Percentiles rank a stretch among this genome's conserved stretches.
phyloP scores from a whole-genome alignment of 2,329 filamentous ascomycete genomes.

The Fusarium brachygibbosum region DNA sequence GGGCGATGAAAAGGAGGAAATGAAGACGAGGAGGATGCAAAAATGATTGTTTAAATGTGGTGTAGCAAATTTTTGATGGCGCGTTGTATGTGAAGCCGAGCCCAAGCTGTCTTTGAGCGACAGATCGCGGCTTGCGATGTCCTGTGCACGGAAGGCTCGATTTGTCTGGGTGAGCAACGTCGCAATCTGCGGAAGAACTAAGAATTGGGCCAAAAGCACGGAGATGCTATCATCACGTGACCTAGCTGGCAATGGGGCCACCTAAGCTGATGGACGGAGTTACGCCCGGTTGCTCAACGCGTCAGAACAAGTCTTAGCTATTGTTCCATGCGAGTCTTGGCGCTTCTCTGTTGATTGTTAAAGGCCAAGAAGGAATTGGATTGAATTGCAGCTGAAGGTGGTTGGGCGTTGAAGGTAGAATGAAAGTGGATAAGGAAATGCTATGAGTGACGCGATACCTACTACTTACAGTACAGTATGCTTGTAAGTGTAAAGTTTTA shows the following conservation, averaged over 20 bases:
- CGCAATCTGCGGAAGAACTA: conserved; percentile 46
- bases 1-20: background rate
- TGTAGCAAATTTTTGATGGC: conserved; percentile 31
- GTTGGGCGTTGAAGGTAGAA: background rate
- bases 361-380: background rate
- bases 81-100: conserved; percentile 45
- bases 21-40: conserved; percentile 1
- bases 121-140: conserved; percentile 51
- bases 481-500: conserved; percentile 17
- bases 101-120: conserved; percentile 50
- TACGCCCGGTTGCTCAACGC: conserved; percentile 17
- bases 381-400: background rate
- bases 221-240: conserved; percentile 45
- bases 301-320: conserved; percentile 21
- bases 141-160: conserved; percentile 47
- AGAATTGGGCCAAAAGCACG: conserved; percentile 47
- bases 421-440: conserved; percentile 4
- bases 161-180: conserved; percentile 47
- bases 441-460: background rate
- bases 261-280: conserved; percentile 37
- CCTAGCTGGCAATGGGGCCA: conserved; percentile 19
- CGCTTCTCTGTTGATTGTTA: background rate
- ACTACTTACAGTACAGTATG: background rate
- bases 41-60: conserved; percentile 1
- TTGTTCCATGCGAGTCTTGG: conserved; percentile 9